Evolutionary conservation across 352 stramenopile genomes (phyloP).

Genomic region (Phytopythium helicoides): DNA sequence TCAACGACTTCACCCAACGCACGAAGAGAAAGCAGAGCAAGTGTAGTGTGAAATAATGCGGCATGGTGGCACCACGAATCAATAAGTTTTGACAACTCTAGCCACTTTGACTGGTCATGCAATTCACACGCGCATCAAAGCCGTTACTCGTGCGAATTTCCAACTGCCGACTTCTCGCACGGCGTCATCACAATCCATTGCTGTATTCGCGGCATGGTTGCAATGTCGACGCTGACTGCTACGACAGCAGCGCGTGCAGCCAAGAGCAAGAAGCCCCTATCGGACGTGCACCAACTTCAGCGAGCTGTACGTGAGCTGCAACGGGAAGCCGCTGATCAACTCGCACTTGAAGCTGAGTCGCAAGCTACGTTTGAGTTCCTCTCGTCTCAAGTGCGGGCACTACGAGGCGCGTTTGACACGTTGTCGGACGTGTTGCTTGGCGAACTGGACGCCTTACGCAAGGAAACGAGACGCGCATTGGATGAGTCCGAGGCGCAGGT

Average conservation of each 20-base stretch:
- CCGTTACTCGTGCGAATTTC: too few species aligned
- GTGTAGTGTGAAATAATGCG: neutral
- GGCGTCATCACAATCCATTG: too few species aligned
- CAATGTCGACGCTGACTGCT: constrained; percentile 30
- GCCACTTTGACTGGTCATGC: too few species aligned
- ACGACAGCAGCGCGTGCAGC: constrained; percentile 57
- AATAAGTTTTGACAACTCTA: too few species aligned
- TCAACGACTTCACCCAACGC: constrained; percentile 14
- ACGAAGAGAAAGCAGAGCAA: constrained; percentile 8
- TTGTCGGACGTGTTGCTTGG: constrained; percentile 77
- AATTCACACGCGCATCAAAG: too few species aligned
- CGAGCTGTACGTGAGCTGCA: constrained; percentile 76
- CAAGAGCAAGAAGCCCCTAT: constrained; percentile 80
- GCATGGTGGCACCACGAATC: too few species aligned
- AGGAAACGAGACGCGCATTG: constrained; percentile 62
- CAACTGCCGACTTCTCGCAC: too few species aligned
- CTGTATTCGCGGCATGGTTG: neutral
- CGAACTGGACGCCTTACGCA: constrained; percentile 66
- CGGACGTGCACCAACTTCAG: constrained; percentile 80
- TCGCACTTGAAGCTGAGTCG: constrained; percentile 75
- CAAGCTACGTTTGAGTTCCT: constrained; percentile 84
- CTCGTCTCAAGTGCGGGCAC: constrained; percentile 67
- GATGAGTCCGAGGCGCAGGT: constrained; percentile 59
- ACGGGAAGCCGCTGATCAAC: constrained; percentile 66
- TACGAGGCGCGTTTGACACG: constrained; percentile 76